Evolutionary conservation across 306 rosid species (phyloP).

Genomic region (Cicer judaicum): DNA sequence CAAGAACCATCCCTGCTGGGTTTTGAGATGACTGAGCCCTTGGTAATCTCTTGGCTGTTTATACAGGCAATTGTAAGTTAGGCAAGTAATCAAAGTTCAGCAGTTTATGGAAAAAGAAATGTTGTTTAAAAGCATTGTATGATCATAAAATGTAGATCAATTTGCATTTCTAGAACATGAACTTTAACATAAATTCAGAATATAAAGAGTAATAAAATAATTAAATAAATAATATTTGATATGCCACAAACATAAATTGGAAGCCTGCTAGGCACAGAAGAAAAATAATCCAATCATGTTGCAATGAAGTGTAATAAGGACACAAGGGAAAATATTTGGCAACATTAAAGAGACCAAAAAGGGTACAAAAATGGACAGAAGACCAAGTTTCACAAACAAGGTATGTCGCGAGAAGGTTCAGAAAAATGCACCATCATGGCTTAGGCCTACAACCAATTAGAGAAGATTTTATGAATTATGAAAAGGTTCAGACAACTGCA

Average conservation of each 20-base stretch:
- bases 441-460: not conserved
- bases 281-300: constrained; percentile 3
- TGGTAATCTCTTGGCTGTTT: constrained; percentile 69
- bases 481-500: not conserved
- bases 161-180: constrained; percentile 24
- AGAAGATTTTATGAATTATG: not conserved
- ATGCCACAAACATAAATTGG: constrained; percentile 7
- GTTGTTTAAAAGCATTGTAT: constrained; percentile 6
- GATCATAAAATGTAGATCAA: constrained; percentile 1
- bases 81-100: constrained; percentile 22
- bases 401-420: not conserved
- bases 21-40: constrained; percentile 70
- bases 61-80: constrained; percentile 41
- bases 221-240: not conserved
- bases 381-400: not conserved
- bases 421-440: not conserved
- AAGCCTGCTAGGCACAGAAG: not conserved
- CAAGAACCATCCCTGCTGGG: constrained; percentile 72
- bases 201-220: constrained; percentile 17
- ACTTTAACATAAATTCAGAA: constrained; percentile 16
- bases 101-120: constrained; percentile 13
- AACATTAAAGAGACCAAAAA: constrained; percentile 1
- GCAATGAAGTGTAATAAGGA: not conserved
- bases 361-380: not conserved
- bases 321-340: not conserved